A percentile compares a stretch with the other conserved stretches of the same genome.
Evolutionary conservation across 495 filamentous ascomycete species (phyloP).

Genomic region (Xylaria curta): DNA sequence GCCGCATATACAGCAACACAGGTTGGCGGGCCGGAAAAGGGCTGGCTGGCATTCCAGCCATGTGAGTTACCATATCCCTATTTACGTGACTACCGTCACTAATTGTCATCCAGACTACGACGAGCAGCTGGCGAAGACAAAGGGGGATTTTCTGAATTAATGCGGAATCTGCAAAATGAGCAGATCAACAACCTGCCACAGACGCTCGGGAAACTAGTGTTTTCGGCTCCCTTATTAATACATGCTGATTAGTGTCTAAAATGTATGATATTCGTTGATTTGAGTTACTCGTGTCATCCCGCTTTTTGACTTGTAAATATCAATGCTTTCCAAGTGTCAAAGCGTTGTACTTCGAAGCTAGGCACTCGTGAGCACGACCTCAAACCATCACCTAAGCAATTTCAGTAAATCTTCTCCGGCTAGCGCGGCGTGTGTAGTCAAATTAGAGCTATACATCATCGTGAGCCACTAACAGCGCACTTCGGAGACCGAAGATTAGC

Average conservation of each 20-base stretch:
- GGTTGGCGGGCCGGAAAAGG: slow-evolving; percentile 48
- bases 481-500: background rate
- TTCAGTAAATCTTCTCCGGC: background rate
- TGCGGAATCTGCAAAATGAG: background rate
- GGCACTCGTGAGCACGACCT: background rate
- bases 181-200: background rate
- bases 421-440: background rate
- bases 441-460: background rate
- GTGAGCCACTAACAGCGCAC: background rate
- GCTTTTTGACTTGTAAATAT: background rate
- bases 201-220: background rate
- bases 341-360: background rate
- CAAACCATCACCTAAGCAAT: background rate
- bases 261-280: background rate
- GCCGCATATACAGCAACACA: slow-evolving; percentile 51
- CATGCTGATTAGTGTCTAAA: background rate
- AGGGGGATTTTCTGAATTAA: slow-evolving; percentile 46
- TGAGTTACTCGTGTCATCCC: background rate
- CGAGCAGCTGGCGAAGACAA: slow-evolving; percentile 54
- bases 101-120: slow-evolving; percentile 48
- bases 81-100: background rate
- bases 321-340: background rate
- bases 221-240: background rate
- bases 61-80: slow-evolving; percentile 33
- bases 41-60: slow-evolving; percentile 57